Percentiles rank a stretch among this genome's conserved stretches.
phyloP scores from a whole-genome alignment of 805 yeast genomes.

The Myxozyma lipomycoides region DNA sequence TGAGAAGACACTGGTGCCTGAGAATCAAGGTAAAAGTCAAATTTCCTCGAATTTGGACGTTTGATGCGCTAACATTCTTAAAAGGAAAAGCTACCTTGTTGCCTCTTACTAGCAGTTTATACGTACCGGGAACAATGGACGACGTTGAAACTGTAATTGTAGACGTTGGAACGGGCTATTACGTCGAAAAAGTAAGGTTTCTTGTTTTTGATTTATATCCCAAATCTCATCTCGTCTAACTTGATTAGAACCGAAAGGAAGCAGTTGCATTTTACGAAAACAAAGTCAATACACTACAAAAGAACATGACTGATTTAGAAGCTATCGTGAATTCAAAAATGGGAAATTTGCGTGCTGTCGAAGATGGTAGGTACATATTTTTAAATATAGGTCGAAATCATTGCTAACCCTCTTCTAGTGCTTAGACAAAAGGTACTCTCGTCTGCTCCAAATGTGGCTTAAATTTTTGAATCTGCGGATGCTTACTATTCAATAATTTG shows the following conservation, averaged over 20 bases:
- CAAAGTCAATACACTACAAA: slow-evolving; percentile 66
- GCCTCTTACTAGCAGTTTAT: slow-evolving; percentile 83
- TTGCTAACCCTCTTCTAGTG: slow-evolving; percentile 2
- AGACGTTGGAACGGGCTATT: slow-evolving; percentile 96
- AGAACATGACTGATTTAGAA: slow-evolving; percentile 69
- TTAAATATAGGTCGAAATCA: not conserved
- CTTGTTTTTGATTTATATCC: too few species aligned
- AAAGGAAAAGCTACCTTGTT: slow-evolving; percentile 56
- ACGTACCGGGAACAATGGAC: slow-evolving; percentile 76
- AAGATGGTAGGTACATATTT: slow-evolving; percentile 35
- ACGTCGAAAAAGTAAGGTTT: slow-evolving; percentile 61
- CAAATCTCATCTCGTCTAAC: too few species aligned
- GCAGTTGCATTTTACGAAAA: slow-evolving; percentile 67
- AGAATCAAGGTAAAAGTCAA: slow-evolving; percentile 38
- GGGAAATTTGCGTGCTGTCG: slow-evolving; percentile 58
- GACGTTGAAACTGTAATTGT: slow-evolving; percentile 71
- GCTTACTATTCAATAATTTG: too few species aligned
- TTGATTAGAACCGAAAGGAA: slow-evolving; percentile 45
- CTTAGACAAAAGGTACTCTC: slow-evolving; percentile 25
- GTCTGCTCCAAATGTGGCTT: slow-evolving; percentile 21
- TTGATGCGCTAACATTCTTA: not conserved
- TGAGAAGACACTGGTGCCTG: slow-evolving; percentile 45
- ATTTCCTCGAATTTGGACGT: not conserved
- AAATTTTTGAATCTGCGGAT: too few species aligned
- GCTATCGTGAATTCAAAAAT: slow-evolving; percentile 72